Evolutionary conservation across 1,284 basidiomycete genomes (phyloP), one percentile per base, ranked within the genome.

Genomic region (Trichosporon ovoides): DNA sequence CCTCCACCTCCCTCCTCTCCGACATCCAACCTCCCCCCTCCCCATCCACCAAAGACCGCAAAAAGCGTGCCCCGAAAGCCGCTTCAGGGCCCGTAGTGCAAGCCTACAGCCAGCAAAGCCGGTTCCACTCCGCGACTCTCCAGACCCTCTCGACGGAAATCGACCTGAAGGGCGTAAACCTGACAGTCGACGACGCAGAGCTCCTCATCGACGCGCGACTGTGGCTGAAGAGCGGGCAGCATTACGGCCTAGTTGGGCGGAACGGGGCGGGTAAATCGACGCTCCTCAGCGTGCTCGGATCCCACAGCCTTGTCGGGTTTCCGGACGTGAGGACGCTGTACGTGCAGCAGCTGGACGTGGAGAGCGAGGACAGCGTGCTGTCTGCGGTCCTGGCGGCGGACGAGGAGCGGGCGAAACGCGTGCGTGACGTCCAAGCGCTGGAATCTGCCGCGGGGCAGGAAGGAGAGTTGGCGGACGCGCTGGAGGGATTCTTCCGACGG

Each of bases 331-430:
- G 95, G 77, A 74, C 77, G 18, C 77, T 88, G 50, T 97, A 93
- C 79, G 71, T 80, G 53, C 79, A 85, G 67, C 95, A 93, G 79
- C 96, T 86, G 80, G 94, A 95, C 2, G 92, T 97, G 66, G 95
- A 95, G 69, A 70, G 85, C 10, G 74, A 74, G 10, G 31, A 35
- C 2, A 49, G 11, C 49, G 22, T 53, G 19, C 38, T 58, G 6
- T 56, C 49, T 11, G 49, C 48, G 14, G 40, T 56, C 10, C 48
- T 54, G 2, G n/a, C 24, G 0, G 52, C 59, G 24, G 56, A 60
- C 53, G 35, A 40, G 14, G 57, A 63, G 40, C 52, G 54, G 38
- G 38, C 57, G 14, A 55, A 54, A 51, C 50, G 61, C 6, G 36
- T 60, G 2, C 40, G 28, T 20, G 56, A 63, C 35, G 33, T 57